Percentiles rank a stretch among this genome's conserved stretches.
These are phyloP conservation scores for Neopestalotiopsis clavispora DNA, from an alignment of 2,329 filamentous ascomycete species.

Conservation along the genomic window DNA sequence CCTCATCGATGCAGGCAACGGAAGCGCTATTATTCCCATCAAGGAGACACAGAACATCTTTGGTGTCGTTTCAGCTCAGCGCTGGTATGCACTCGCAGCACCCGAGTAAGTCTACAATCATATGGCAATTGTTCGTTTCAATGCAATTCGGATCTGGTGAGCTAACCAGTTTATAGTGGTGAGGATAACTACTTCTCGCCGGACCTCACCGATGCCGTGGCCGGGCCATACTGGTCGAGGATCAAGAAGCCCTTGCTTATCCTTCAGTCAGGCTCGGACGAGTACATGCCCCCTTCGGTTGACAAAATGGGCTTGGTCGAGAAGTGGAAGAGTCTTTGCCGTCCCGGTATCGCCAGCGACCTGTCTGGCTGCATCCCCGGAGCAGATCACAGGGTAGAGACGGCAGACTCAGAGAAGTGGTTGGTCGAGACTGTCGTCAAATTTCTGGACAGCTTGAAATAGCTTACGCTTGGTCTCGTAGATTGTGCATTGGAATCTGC, in stretches of 20 bases:
- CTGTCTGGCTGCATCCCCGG: constrained; percentile 59
- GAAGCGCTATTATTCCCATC: constrained; percentile 59
- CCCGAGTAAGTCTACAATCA: constrained; percentile 48
- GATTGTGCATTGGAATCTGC: too few relatives aligned
- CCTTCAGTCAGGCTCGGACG: constrained; percentile 69
- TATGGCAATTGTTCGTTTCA: constrained; percentile 15
- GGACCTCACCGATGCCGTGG: constrained; percentile 50
- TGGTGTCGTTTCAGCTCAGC: constrained; percentile 53
- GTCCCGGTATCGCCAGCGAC: constrained; percentile 48
- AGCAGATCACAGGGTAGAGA: constrained; percentile 55
- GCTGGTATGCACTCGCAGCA: constrained; percentile 55
- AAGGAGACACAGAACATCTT: constrained; percentile 46
- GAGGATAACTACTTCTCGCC: constrained; percentile 63
- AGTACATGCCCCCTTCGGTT: constrained; percentile 63
- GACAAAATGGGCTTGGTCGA: constrained; percentile 63
- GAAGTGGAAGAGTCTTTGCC: constrained; percentile 57
- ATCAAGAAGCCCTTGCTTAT: constrained; percentile 66
- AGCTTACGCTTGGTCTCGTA: background rate
- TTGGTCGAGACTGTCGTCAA: constrained; percentile 50
- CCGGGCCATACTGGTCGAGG: constrained; percentile 68
- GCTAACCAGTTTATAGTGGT: constrained; percentile 48
- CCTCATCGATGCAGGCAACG: constrained; percentile 60
- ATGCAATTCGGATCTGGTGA: background rate
- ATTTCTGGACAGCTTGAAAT: constrained; percentile 44
- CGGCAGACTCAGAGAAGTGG: constrained; percentile 52